Evolutionary conservation across 768 basidiomycete genomes (phyloP).

Genomic region (Coprinellus micaceus): DNA sequence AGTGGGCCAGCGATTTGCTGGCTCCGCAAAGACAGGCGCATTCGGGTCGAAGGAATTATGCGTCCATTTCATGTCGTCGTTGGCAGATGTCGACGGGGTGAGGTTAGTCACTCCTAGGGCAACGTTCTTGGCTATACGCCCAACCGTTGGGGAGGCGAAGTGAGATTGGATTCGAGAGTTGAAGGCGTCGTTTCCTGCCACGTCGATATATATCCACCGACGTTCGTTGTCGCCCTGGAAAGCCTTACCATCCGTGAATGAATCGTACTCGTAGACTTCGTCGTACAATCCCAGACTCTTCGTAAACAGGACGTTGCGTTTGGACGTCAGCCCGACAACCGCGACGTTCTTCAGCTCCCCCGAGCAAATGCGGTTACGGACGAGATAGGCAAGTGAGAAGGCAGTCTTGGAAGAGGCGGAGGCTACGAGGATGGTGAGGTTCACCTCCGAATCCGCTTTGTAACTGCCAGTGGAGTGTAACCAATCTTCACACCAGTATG

Average conservation of each 20-base stretch:
- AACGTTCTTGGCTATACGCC: slow-evolving; percentile 37
- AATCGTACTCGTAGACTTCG: slow-evolving; percentile 53
- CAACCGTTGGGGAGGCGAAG: slow-evolving; percentile 36
- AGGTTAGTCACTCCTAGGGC: slow-evolving; percentile 56
- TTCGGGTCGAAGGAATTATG: slow-evolving; percentile 31
- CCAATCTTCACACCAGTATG: slow-evolving; percentile 77
- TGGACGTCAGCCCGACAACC: slow-evolving; percentile 61
- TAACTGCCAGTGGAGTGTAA: slow-evolving; percentile 44
- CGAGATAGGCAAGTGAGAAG: slow-evolving; percentile 62
- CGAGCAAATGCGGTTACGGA: slow-evolving; percentile 40
- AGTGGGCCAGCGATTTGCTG: slow-evolving; percentile 27
- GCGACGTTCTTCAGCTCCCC: slow-evolving; percentile 28
- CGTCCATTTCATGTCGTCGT: slow-evolving; percentile 33
- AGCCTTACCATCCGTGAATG: slow-evolving; percentile 29
- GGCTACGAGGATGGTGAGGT: slow-evolving; percentile 47
- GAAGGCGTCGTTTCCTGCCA: slow-evolving; percentile 53
- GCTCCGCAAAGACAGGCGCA: background rate
- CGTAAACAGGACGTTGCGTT: slow-evolving; percentile 52
- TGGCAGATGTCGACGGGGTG: slow-evolving; percentile 38
- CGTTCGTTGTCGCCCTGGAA: slow-evolving; percentile 26
- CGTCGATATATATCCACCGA: slow-evolving; percentile 60
- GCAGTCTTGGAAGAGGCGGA: slow-evolving; percentile 74
- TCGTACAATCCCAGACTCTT: slow-evolving; percentile 52
- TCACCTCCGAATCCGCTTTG: slow-evolving; percentile 38
- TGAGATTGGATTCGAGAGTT: slow-evolving; percentile 43